Percentiles rank a stretch among this genome's conserved stretches.
phyloP scores from a whole-genome alignment of 2,329 filamentous ascomycete genomes.

The Paecilomyces formosus region DNA sequence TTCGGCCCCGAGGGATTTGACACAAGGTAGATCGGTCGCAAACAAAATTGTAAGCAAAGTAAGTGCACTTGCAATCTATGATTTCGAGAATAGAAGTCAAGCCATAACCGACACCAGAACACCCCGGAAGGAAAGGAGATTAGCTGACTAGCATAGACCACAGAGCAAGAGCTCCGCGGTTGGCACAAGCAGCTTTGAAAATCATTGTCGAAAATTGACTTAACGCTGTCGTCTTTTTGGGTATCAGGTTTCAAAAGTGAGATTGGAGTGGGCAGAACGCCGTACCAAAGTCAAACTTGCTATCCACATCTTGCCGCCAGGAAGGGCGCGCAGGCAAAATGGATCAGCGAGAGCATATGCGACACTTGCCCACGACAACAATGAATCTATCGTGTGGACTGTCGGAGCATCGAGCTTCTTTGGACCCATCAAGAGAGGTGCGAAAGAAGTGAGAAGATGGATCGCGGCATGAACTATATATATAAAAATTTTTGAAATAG shows the following conservation, averaged over 20 bases:
- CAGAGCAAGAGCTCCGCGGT: background rate
- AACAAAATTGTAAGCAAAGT: background rate
- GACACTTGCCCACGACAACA: constrained; percentile 57
- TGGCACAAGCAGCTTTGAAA: background rate
- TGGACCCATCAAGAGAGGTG: constrained; percentile 60
- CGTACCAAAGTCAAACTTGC: background rate
- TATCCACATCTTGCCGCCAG: background rate
- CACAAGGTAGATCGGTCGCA: background rate
- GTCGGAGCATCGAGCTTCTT: constrained; percentile 51
- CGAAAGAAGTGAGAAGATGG: constrained; percentile 64
- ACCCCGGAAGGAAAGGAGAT: background rate
- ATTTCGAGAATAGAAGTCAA: background rate
- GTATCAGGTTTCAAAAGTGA: background rate
- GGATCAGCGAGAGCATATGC: constrained; percentile 39
- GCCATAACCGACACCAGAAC: background rate
- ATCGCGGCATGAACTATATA: constrained; percentile 64
- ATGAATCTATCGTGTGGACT: constrained; percentile 70
- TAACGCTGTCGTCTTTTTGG: background rate
- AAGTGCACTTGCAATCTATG: background rate
- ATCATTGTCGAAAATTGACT: background rate
- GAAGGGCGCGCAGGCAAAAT: background rate
- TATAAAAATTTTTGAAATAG: constrained; percentile 70
- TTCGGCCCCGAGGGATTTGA: background rate
- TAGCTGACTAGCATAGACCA: background rate
- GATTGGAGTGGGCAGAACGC: background rate